phyloP scores from a whole-genome alignment of 2,329 filamentous ascomycete genomes.

The Pseudogymnoascus sp. region DNA sequence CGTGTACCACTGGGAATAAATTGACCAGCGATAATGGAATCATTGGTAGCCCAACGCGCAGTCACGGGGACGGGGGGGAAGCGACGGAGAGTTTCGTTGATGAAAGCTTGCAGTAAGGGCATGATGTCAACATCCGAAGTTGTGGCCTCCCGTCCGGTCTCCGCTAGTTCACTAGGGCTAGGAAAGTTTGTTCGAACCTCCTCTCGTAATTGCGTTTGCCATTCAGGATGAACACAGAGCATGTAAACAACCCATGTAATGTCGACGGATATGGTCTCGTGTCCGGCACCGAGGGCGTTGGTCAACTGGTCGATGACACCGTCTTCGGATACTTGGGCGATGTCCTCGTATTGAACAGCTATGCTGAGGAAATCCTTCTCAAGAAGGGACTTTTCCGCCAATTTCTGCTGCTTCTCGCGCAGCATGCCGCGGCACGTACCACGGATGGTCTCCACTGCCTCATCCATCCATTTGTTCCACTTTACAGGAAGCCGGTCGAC shows the following conservation, averaged over 20 bases:
- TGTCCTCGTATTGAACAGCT: slow-evolving; percentile 65
- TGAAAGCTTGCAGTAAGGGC: slow-evolving; percentile 72
- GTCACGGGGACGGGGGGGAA: slow-evolving; percentile 58
- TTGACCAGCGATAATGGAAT: slow-evolving; percentile 57
- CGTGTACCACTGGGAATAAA: slow-evolving; percentile 61
- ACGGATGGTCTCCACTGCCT: slow-evolving; percentile 51
- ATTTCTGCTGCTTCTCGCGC: slow-evolving; percentile 53
- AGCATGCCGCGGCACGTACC: slow-evolving; percentile 60
- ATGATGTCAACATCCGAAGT: slow-evolving; percentile 58
- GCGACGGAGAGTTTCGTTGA: slow-evolving; percentile 67
- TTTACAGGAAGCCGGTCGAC: slow-evolving; percentile 56
- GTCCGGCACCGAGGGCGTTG: slow-evolving; percentile 77
- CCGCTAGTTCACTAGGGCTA: slow-evolving; percentile 26
- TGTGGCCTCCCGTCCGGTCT: slow-evolving; percentile 35
- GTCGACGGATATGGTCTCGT: slow-evolving; percentile 69
- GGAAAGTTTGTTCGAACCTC: slow-evolving; percentile 59
- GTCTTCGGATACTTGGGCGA: slow-evolving; percentile 54
- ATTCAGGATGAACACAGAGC: slow-evolving; percentile 54
- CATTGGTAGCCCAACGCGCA: slow-evolving; percentile 55
- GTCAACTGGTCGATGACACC: slow-evolving; percentile 79
- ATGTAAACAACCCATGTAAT: slow-evolving; percentile 67
- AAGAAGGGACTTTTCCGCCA: slow-evolving; percentile 40
- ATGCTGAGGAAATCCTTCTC: slow-evolving; percentile 72
- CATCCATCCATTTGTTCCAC: slow-evolving; percentile 54
- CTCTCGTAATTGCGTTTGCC: slow-evolving; percentile 57